Evolutionary conservation across 75 land plant species (phyloP).

Genomic region (Isoetes taiwanensis): DNA sequence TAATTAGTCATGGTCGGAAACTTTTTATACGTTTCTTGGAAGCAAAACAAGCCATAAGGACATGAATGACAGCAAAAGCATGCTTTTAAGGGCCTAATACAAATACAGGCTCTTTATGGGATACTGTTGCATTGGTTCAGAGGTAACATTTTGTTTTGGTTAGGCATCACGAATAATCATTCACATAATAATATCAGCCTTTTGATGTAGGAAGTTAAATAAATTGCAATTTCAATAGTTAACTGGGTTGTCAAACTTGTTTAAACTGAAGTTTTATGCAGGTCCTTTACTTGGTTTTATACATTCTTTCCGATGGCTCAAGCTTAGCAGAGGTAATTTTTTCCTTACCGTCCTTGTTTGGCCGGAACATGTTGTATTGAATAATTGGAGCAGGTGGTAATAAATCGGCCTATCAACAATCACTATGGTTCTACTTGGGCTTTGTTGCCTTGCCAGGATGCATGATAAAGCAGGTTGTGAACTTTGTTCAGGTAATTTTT

Average conservation of each 20-base stretch:
- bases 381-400: slow-evolving; percentile 45
- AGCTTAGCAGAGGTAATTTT: no score
- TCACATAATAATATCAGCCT: no score
- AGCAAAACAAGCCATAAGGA: slow-evolving; percentile 97
- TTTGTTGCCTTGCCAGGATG: slow-evolving; percentile 61
- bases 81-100: slow-evolving; percentile 70
- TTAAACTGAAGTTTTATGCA: slow-evolving; percentile 13
- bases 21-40: slow-evolving; percentile 48
- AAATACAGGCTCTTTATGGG: slow-evolving; percentile 77
- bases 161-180: no score
- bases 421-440: slow-evolving; percentile 25
- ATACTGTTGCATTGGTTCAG: slow-evolving; percentile 78
- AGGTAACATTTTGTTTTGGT: no score
- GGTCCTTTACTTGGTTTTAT: slow-evolving; percentile 77
- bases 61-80: slow-evolving; percentile 78
- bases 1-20: not conserved
- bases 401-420: slow-evolving; percentile 16
- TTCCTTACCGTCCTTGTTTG: no score
- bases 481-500: slow-evolving; percentile 82
- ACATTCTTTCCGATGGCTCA: slow-evolving; percentile 48
- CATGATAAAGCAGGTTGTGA: slow-evolving; percentile 75
- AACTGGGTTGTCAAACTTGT: no score
- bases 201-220: no score
- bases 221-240: no score
- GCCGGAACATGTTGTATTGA: no score